These are phyloP conservation scores for Penicillium sp. DNA, from an alignment of 2,329 filamentous ascomycete genomes.

Conservation along the genomic window DNA sequence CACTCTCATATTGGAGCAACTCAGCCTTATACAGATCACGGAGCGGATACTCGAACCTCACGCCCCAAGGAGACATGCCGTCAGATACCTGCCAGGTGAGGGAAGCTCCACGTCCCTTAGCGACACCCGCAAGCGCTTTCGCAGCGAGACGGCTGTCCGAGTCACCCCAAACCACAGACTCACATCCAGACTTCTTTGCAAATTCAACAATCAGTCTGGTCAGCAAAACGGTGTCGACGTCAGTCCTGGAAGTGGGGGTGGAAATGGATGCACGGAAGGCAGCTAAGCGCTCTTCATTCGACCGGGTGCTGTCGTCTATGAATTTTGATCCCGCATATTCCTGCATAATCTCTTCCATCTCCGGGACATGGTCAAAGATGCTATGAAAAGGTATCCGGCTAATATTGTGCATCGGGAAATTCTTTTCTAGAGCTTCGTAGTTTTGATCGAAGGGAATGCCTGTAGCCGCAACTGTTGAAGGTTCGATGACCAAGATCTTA, in stretches of 20 bases:
- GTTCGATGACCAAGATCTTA: slow-evolving; percentile 45
- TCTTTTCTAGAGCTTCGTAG: slow-evolving; percentile 52
- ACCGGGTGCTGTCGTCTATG: slow-evolving; percentile 29
- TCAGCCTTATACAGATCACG: slow-evolving; percentile 85
- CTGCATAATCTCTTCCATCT: slow-evolving; percentile 34
- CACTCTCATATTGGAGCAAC: slow-evolving; percentile 63
- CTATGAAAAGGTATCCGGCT: slow-evolving; percentile 63
- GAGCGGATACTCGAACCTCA: slow-evolving; percentile 73
- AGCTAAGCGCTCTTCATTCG: slow-evolving; percentile 51
- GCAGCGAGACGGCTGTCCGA: slow-evolving; percentile 87
- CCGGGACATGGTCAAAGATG: slow-evolving; percentile 51
- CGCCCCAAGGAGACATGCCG: slow-evolving; percentile 60
- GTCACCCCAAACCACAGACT: slow-evolving; percentile 76
- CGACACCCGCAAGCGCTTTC: slow-evolving; percentile 79
- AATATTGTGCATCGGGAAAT: slow-evolving; percentile 68
- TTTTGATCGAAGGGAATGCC: slow-evolving; percentile 27
- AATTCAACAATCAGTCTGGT: slow-evolving; percentile 69
- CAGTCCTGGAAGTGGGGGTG: slow-evolving; percentile 72
- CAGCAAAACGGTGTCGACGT: slow-evolving; percentile 69
- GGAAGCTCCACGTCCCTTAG: slow-evolving; percentile 83
- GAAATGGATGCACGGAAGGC: slow-evolving; percentile 61
- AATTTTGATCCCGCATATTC: slow-evolving; percentile 32
- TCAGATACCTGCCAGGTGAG: slow-evolving; percentile 81
- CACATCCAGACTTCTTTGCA: slow-evolving; percentile 61
- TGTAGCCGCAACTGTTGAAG: slow-evolving; percentile 31